Conservation (phyloP, 108 stramenopile genomes). For the Nitzschia putrida region DNA sequence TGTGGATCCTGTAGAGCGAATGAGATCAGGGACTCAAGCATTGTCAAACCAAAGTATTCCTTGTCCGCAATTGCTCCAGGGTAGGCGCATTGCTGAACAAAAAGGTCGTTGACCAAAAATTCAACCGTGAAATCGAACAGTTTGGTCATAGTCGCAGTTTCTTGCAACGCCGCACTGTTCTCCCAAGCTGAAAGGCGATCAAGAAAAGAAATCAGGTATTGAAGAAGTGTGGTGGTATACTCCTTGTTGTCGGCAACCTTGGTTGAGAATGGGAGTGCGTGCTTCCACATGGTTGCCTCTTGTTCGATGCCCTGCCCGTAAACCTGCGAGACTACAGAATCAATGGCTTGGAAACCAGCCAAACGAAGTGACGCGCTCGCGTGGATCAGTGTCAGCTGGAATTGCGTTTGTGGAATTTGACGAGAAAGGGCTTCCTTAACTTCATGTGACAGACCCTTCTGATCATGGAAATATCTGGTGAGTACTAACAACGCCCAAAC, state of each 20-base stretch:
- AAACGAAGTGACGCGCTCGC: slow-evolving; percentile 29
- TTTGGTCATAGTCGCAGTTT: not conserved
- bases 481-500: slow-evolving; percentile 59
- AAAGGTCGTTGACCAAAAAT: slow-evolving; percentile 48
- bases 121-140: slow-evolving; percentile 43
- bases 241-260: slow-evolving; percentile 48
- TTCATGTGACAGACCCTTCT: slow-evolving; percentile 5
- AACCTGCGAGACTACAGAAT: slow-evolving; percentile 16
- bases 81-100: slow-evolving; percentile 43
- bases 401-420: slow-evolving; percentile 7
- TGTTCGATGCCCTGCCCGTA: slow-evolving; percentile 18
- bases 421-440: slow-evolving; percentile 26
- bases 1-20: slow-evolving; percentile 41
- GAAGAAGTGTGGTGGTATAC: slow-evolving; percentile 39
- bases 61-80: slow-evolving; percentile 60
- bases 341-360: slow-evolving; percentile 45
- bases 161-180: not conserved
- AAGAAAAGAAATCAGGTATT: slow-evolving; percentile 41
- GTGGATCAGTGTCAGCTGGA: slow-evolving; percentile 41
- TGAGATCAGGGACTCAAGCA: slow-evolving; percentile 37
- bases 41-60: slow-evolving; percentile 41
- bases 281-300: slow-evolving; percentile 51
- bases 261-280: slow-evolving; percentile 44
- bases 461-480: not conserved
- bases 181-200: slow-evolving; percentile 43